These are phyloP conservation scores for Hibiscus trionum DNA, from an alignment of 345 rosid species.

Conservation along the genomic window DNA sequence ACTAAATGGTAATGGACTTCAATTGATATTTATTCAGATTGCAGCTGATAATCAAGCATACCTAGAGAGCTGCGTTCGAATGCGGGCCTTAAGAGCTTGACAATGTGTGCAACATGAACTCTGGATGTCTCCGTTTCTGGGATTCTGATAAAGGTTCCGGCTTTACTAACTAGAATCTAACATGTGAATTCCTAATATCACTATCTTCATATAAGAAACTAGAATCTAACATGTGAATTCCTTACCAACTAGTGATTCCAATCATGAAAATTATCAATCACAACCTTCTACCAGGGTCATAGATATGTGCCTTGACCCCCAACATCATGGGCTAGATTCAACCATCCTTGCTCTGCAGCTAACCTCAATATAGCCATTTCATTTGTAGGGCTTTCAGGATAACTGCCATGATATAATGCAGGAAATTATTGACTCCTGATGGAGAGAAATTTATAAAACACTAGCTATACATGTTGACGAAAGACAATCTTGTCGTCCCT, in stretches of 20 bases:
- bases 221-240: neutral
- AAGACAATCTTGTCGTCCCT: no score
- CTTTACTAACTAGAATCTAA: constrained; percentile 13
- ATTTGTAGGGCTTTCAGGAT: constrained; percentile 46
- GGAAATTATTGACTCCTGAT: neutral
- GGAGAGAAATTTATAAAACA: neutral
- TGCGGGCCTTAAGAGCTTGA: constrained; percentile 62
- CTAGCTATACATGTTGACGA: neutral
- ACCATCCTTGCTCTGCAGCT: constrained; percentile 77
- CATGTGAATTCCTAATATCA: no score
- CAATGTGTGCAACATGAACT: constrained; percentile 75
- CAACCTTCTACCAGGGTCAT: constrained; percentile 90
- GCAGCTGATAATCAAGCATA: constrained; percentile 12
- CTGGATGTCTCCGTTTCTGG: constrained; percentile 67
- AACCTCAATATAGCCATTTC: constrained; percentile 52
- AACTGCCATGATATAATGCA: no score
- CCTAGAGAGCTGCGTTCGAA: constrained; percentile 40
- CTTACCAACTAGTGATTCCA: neutral
- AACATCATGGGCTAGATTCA: constrained; percentile 46
- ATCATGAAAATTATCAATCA: constrained; percentile 8
- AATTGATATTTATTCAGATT: neutral
- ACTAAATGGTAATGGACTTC: neutral
- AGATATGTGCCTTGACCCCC: constrained; percentile 56
- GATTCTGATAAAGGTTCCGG: constrained; percentile 33
- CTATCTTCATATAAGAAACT: no score